A percentile compares a stretch with the other conserved stretches of the same genome.
These are phyloP conservation scores for Ogataea allantospora DNA, from an alignment of 805 yeast species.

Conservation along the genomic window DNA sequence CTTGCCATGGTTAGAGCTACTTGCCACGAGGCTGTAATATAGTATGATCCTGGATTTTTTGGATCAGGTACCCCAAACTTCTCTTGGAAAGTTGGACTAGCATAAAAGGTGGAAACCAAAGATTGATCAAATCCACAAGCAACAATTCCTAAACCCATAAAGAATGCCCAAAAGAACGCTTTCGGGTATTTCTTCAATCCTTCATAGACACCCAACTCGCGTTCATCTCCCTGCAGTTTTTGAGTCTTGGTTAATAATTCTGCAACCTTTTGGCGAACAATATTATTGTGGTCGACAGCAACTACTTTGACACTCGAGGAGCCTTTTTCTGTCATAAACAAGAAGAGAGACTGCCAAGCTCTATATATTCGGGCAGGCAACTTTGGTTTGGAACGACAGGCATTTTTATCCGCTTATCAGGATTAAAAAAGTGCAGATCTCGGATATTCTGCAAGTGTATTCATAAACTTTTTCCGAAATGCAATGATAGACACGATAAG, in stretches of 20 bases:
- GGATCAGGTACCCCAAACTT: slow-evolving; percentile 31
- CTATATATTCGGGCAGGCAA: no score
- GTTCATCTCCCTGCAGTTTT: slow-evolving; percentile 5
- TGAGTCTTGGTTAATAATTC: slow-evolving; percentile 20
- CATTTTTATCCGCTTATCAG: no score
- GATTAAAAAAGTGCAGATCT: no score
- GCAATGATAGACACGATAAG: no score
- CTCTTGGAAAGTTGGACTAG: slow-evolving; percentile 35
- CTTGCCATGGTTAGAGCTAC: slow-evolving; percentile 37
- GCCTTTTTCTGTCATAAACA: not conserved
- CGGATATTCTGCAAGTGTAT: no score
- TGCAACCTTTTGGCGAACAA: slow-evolving; percentile 43
- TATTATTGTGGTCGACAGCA: not conserved
- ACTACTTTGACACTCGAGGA: not conserved
- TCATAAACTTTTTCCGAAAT: no score
- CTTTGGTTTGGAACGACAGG: no score
- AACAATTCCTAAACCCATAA: slow-evolving; percentile 27
- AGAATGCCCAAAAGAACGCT: slow-evolving; percentile 6
- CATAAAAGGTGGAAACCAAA: slow-evolving; percentile 37
- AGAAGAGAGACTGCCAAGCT: not conserved
- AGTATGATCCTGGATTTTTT: slow-evolving; percentile 25
- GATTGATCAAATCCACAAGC: slow-evolving; percentile 45
- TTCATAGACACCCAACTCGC: slow-evolving; percentile 12
- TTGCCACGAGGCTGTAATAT: slow-evolving; percentile 44
- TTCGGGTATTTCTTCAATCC: slow-evolving; percentile 3